Conservation (phyloP, 164 flowering plant species). For the Berberis thunbergii region DNA sequence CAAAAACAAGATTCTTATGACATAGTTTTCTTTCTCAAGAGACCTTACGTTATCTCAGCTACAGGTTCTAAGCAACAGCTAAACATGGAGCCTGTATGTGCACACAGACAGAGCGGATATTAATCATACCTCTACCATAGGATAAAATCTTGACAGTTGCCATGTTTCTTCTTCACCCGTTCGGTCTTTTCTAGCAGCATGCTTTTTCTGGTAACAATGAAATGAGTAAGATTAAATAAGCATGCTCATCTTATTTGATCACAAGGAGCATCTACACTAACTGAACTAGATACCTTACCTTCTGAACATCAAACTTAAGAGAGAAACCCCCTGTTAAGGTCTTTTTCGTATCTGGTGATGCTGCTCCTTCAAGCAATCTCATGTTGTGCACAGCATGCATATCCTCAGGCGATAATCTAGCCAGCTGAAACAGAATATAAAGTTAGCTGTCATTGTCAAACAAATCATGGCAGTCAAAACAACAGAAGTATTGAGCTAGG, state of each 20-base stretch:
- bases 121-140: conserved; percentile 73
- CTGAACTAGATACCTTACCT: conserved; percentile 31
- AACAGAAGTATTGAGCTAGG: too few species aligned
- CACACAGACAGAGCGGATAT: background rate
- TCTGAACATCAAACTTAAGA: conserved; percentile 79
- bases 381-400: conserved; percentile 76
- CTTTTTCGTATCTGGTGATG: conserved; percentile 47
- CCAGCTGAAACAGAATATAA: conserved; percentile 41
- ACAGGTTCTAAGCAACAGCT: too few species aligned
- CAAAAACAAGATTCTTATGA: too few species aligned
- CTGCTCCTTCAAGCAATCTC: conserved; percentile 52
- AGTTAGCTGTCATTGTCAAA: background rate
- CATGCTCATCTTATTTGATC: too few species aligned
- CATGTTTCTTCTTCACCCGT: conserved; percentile 68
- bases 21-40: too few species aligned
- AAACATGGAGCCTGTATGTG: background rate
- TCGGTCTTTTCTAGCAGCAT: conserved; percentile 78
- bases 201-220: conserved; percentile 43
- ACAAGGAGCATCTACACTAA: too few species aligned
- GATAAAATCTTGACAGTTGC: conserved; percentile 88
- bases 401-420: conserved; percentile 66
- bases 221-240: too few species aligned
- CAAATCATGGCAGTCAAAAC: background rate
- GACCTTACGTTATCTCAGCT: too few species aligned
- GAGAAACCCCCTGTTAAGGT: conserved; percentile 53